phyloP scores from a whole-genome alignment of 805 yeast genomes.

The Saccharomyces eubayanus region DNA sequence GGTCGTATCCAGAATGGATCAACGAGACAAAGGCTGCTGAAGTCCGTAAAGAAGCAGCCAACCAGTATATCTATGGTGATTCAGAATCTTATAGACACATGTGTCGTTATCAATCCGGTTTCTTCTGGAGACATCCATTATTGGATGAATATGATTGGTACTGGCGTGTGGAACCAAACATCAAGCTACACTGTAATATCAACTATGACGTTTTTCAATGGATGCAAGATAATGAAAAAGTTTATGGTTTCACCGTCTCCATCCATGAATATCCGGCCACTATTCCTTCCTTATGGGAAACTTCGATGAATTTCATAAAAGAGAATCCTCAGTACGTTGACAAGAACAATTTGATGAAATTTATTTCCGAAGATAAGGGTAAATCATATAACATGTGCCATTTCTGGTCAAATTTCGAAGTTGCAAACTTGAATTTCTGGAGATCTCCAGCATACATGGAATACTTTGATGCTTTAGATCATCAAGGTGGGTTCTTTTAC shows the following conservation, averaged over 20 bases:
- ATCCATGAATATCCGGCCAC: conserved; percentile 63
- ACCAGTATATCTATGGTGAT: conserved; percentile 64
- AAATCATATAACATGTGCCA: conserved; percentile 74
- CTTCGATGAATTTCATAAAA: conserved; percentile 55
- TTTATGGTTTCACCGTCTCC: conserved; percentile 70
- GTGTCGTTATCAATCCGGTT: conserved; percentile 85
- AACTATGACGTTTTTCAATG: conserved; percentile 72
- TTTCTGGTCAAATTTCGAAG: conserved; percentile 82
- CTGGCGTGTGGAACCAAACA: conserved; percentile 90
- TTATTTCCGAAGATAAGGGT: conserved; percentile 64
- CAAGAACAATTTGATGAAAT: conserved; percentile 56
- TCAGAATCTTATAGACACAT: conserved; percentile 74
- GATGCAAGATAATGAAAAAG: conserved; percentile 67
- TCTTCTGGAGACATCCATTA: conserved; percentile 65
- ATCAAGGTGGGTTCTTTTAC: conserved; percentile 75
- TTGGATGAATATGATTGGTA: conserved; percentile 69
- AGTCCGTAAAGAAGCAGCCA: conserved; percentile 41
- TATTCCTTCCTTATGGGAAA: conserved; percentile 69
- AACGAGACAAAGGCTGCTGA: conserved; percentile 63
- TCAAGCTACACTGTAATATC: conserved; percentile 65
- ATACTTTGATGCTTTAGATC: conserved; percentile 61
- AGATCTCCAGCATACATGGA: conserved; percentile 57
- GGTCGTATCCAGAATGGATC: conserved; percentile 80
- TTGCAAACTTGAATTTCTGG: conserved; percentile 69
- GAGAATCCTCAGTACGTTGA: conserved; percentile 51